Base-by-base conservation (phyloP, 768 basidiomycete species). In the Pulveroboletus sp. region DNA sequence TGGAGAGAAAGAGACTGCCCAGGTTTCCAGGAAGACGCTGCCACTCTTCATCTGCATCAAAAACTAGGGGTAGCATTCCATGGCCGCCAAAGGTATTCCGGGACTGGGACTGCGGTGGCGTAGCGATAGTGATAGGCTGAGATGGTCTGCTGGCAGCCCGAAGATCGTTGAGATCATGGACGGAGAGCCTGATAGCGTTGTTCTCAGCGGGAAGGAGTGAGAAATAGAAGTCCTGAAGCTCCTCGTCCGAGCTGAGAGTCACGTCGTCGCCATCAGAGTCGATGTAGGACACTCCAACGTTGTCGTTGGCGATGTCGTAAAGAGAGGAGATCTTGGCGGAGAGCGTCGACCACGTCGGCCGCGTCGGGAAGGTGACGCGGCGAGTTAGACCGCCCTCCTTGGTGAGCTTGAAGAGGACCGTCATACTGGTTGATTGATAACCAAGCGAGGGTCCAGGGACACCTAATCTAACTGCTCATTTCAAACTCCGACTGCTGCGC, bases 251-350 rank as follows among this genome's bases (percentile, higher is more conserved):
- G 66, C 80, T 86, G 49, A 90, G 72, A 11, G 88, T 90, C 53
- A 92, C 80, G 51, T 84, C 80, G 60, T 91, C 89, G 32, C 79
- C 76, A 60, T 91, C 88, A 27, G 64, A 63, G 64, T 92, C 89
- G 42, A 83, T 51, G 64, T 92, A 91, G 27, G 83, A 81, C 29
- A 87, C 82, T 3, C 74, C 86, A 44, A 89, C 70, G 44, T 76
- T 75, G 49, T 78, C 76, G 46, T 67, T 47, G 4, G 85, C 78
- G 34, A 91, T 82, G 38, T 62, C 61, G 65, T 72, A 80, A 64
- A 90, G 49, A 73, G 67, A 22, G 58, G 54, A 73, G 49, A 89
- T 78, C 57, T 74, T 83, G 31, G 71, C 56, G 12, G 83, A 77
- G 41, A 90, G 78, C 16, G 67, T 59, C 9, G 54, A 29, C 86